These are phyloP conservation scores for Sporothrix inflata DNA, from an alignment of 2,329 filamentous ascomycete genomes.

Conservation along the genomic window DNA sequence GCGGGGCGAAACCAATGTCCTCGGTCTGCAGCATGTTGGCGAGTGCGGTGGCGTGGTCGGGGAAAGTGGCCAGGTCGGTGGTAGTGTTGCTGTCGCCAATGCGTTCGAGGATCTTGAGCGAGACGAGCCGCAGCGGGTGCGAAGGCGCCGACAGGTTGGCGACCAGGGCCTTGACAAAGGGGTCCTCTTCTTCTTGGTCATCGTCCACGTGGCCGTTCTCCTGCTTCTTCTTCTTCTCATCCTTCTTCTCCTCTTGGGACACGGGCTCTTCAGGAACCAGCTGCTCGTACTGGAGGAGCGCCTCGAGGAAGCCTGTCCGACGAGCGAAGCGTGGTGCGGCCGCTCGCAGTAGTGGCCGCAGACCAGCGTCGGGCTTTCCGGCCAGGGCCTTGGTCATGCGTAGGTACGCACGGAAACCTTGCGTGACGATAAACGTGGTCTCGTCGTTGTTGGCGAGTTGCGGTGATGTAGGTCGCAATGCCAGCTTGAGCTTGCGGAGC, in stretches of 20 bases:
- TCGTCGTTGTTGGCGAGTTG: conserved; percentile 59
- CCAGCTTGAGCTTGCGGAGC: conserved; percentile 66
- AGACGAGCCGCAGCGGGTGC: conserved; percentile 72
- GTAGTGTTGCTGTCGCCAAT: conserved; percentile 14
- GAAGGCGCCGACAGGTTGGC: conserved; percentile 75
- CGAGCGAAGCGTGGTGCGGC: conserved; percentile 69
- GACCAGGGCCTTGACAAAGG: conserved; percentile 67
- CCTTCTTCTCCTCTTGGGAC: conserved; percentile 12
- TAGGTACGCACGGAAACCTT: conserved; percentile 74
- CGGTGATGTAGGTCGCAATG: conserved; percentile 62
- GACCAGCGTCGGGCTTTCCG: conserved; percentile 59
- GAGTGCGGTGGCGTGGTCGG: conserved; percentile 56
- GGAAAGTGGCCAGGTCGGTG: conserved; percentile 57
- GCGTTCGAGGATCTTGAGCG: conserved; percentile 67
- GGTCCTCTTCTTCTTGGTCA: conserved; percentile 56
- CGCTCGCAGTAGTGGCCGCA: conserved; percentile 68
- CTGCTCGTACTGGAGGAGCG: conserved; percentile 60
- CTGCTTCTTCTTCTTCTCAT: conserved; percentile 25
- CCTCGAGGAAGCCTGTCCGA: conserved; percentile 67
- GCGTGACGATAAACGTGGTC: conserved; percentile 73
- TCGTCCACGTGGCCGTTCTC: conserved; percentile 33
- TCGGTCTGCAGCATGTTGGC: conserved; percentile 77
- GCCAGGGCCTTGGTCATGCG: conserved; percentile 61
- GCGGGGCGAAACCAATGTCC: conserved; percentile 74
- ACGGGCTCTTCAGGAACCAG: conserved; percentile 32